Evolutionary conservation across 768 basidiomycete species (phyloP).

Genomic region (Collybiopsis luxurians): DNA sequence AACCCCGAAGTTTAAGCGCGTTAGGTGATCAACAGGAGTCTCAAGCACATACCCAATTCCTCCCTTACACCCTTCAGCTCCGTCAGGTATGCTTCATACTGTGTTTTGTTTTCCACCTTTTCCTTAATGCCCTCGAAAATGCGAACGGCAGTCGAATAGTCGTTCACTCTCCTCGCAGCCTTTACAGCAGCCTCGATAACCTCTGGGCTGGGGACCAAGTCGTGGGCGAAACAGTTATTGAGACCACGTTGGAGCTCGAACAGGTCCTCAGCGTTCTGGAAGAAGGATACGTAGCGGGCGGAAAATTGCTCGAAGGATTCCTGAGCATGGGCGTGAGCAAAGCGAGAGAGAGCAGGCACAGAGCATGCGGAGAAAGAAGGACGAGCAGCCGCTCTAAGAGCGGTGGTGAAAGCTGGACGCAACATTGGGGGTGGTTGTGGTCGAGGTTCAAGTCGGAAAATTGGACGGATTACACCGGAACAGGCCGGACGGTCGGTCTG

Average conservation of each 20-base stretch:
- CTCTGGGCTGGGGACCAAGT: constrained; percentile 82
- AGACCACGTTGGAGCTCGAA: constrained; percentile 99
- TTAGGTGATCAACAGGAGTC: neutral
- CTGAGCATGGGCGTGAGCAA: constrained; percentile 65
- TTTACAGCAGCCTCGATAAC: constrained; percentile 87
- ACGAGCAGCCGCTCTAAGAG: constrained; percentile 58
- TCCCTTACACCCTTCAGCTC: constrained; percentile 87
- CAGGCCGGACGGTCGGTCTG: neutral
- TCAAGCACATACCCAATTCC: constrained; percentile 74
- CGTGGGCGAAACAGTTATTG: constrained; percentile 99
- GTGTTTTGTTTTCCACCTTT: constrained; percentile 96
- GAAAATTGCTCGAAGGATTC: constrained; percentile 95
- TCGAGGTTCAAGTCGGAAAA: neutral
- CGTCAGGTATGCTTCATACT: constrained; percentile 91
- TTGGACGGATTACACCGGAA: neutral
- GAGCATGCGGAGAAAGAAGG: constrained; percentile 39
- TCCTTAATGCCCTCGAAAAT: constrained; percentile 95
- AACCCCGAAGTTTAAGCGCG: neutral
- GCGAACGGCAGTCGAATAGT: constrained; percentile 95
- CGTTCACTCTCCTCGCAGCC: constrained; percentile 89
- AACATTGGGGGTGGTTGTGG: constrained; percentile 33
- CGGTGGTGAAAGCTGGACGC: constrained; percentile 57
- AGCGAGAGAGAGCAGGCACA: constrained; percentile 44
- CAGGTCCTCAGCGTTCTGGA: constrained; percentile 88
- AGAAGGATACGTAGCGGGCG: constrained; percentile 91